Evolutionary conservation across 495 filamentous ascomycete species (phyloP).

Genomic region (Clohesyomyces aquaticus): DNA sequence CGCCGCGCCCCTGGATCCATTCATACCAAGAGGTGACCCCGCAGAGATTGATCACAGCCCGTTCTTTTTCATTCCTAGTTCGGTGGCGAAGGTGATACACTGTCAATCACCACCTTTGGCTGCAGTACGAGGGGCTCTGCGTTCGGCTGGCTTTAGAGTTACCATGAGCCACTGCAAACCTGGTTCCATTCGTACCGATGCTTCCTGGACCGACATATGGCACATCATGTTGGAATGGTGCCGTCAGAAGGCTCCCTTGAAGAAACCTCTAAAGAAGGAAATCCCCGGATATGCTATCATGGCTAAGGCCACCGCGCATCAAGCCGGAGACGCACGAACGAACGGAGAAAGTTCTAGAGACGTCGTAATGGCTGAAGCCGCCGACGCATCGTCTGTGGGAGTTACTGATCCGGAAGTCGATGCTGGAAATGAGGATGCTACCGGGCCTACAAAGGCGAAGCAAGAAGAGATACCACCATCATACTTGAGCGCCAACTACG

Average conservation of each 20-base stretch:
- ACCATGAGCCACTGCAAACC: slow-evolving; percentile 84
- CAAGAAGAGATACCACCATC: slow-evolving; percentile 21
- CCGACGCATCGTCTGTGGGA: too few relatives aligned
- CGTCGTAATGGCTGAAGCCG: slow-evolving; percentile 39
- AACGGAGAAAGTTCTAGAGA: slow-evolving; percentile 37
- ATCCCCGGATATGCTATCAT: slow-evolving; percentile 72
- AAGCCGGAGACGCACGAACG: slow-evolving; percentile 20
- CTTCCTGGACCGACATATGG: slow-evolving; percentile 87
- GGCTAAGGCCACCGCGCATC: slow-evolving; percentile 47
- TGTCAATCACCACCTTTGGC: slow-evolving; percentile 73
- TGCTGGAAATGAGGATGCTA: slow-evolving; percentile 15
- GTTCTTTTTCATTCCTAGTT: slow-evolving; percentile 81
- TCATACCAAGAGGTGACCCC: slow-evolving; percentile 27
- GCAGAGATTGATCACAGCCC: slow-evolving; percentile 67
- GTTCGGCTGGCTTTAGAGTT: slow-evolving; percentile 75
- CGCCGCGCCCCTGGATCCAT: slow-evolving; percentile 8
- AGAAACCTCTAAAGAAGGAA: slow-evolving; percentile 67
- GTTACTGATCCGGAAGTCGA: too few relatives aligned
- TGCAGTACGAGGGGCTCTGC: slow-evolving; percentile 76
- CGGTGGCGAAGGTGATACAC: slow-evolving; percentile 72
- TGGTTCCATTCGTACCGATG: slow-evolving; percentile 88
- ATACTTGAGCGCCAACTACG: slow-evolving; percentile 51
- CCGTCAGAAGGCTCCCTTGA: slow-evolving; percentile 73
- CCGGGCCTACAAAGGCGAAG: slow-evolving; percentile 27
- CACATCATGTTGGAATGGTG: slow-evolving; percentile 93